Conservation (phyloP, 1,284 basidiomycete species). For the Cutaneotrichosporon spelunceum region DNA sequence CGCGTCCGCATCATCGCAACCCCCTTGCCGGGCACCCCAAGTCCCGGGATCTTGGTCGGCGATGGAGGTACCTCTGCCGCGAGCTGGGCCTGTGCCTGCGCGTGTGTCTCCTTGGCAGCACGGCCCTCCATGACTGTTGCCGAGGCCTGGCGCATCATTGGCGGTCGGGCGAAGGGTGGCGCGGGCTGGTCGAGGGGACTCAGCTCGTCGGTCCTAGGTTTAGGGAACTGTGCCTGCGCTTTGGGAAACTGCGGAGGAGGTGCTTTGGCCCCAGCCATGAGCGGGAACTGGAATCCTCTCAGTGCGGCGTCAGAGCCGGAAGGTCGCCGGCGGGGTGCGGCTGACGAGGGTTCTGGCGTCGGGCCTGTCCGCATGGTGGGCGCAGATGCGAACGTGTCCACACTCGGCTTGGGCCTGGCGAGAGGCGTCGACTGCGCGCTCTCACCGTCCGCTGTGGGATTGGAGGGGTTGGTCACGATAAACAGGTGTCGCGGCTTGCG, state of each 20-base stretch:
- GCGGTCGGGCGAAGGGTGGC: slow-evolving; percentile 30
- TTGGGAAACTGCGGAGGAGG: slow-evolving; percentile 4
- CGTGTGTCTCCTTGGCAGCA: slow-evolving; percentile 33
- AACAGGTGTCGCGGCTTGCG: slow-evolving; percentile 23
- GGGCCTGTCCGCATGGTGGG: slow-evolving; percentile 28
- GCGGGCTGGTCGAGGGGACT: slow-evolving; percentile 15
- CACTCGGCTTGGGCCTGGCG: slow-evolving; percentile 27
- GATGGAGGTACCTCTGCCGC: slow-evolving; percentile 25
- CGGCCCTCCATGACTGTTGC: slow-evolving; percentile 51
- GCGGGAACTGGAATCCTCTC: slow-evolving; percentile 47
- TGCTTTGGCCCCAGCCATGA: slow-evolving; percentile 28
- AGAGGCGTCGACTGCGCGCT: slow-evolving; percentile 29
- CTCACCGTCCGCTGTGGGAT: slow-evolving; percentile 18
- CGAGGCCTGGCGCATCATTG: slow-evolving; percentile 49
- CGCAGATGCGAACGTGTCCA: slow-evolving; percentile 34
- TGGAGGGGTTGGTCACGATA: slow-evolving; percentile 27
- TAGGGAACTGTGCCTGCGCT: slow-evolving; percentile 15
- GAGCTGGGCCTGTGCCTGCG: slow-evolving; percentile 29
- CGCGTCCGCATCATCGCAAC: slow-evolving; percentile 39
- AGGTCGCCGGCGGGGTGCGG: slow-evolving; percentile 22
- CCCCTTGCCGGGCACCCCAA: slow-evolving; percentile 28
- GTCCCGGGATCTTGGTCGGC: slow-evolving; percentile 24
- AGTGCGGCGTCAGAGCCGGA: slow-evolving; percentile 39
- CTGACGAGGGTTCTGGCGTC: slow-evolving; percentile 12
- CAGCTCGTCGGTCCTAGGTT: slow-evolving; percentile 8